phyloP scores from a whole-genome alignment of 2,329 filamentous ascomycete genomes.

The Xylariaceae sp. region DNA sequence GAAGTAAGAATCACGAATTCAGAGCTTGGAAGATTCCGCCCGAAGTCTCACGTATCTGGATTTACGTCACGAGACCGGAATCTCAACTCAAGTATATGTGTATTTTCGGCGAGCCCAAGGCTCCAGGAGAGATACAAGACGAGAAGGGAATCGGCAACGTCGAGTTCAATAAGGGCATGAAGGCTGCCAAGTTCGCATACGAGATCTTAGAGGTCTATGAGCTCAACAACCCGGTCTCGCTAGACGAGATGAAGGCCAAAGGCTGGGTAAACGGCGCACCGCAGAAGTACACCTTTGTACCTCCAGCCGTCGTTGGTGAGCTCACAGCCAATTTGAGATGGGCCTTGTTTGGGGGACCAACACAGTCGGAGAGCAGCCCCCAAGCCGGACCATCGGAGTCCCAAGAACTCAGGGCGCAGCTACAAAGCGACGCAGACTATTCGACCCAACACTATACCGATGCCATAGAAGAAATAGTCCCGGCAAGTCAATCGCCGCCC shows the following conservation, averaged over 20 bases:
- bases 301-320: constrained; percentile 52
- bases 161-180: constrained; percentile 43
- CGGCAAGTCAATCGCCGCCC: constrained; percentile 28
- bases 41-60: constrained; percentile 56
- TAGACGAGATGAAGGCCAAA: constrained; percentile 46
- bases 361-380: constrained; percentile 14
- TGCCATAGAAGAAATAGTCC: constrained; percentile 25
- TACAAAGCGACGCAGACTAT: constrained; percentile 41
- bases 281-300: constrained; percentile 48
- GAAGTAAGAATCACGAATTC: constrained; percentile 50
- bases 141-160: constrained; percentile 44
- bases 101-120: constrained; percentile 41
- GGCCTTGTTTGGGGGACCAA: constrained; percentile 39
- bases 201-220: constrained; percentile 54
- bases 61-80: constrained; percentile 46
- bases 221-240: constrained; percentile 53
- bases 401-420: constrained; percentile 48
- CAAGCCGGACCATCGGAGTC: constrained; percentile 36
- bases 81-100: constrained; percentile 56
- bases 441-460: constrained; percentile 32
- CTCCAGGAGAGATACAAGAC: constrained; percentile 42
- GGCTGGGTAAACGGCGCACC: constrained; percentile 49
- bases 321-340: constrained; percentile 53
- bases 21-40: constrained; percentile 50
- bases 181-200: constrained; percentile 43